Evolutionary conservation across 768 basidiomycete species (phyloP), one percentile per base, ranked within the genome.

Genomic region (Tulasnella sp.): DNA sequence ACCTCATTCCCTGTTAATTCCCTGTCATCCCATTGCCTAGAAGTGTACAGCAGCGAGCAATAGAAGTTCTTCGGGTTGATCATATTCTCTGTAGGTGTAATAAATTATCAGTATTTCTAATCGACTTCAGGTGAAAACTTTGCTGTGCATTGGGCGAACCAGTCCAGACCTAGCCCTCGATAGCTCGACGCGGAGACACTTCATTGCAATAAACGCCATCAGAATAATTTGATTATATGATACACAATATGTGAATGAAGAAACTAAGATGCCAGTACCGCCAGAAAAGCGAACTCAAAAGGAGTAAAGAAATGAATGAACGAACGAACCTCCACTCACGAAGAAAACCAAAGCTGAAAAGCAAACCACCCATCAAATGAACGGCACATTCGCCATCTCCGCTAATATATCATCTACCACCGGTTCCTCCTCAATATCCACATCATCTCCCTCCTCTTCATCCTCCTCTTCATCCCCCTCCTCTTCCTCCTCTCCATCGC

Each of bases 351-450:
- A 12, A 62, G 14, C 14, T 4, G n/a, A 62, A 62, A n/a, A 62
- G 27, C 40, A 40, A n/a, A n/a, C n/a, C n/a, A n/a, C 14, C 27
- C 7, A 12, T 68, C 62, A 68, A 14, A 31, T 68, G n/a, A 90
- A 93, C 38, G 89, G 92, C 76, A 92, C 92, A 82, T 90, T 91
- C 87, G 90, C 90, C 93, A 94, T 95, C 87, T 96, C 94, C 12
- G 91, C 94, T 39, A 93, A 85, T 81, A 95, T 84, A 84, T 94
- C 93, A 81, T 95, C 93, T 80, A 94, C 92, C 18, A 90, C 91
- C 79, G 91, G 91, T 82, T 93, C 93, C 34, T 89, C 92, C 77
- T 89, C 90, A 75, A 91, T 91, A 0, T 80, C 82, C n/a, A n/a
- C 84, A 84, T 3, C 83, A 83, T 31, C 79, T 31, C 1, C 48